Percentiles rank a stretch among this genome's conserved stretches.
Conservation (phyloP, 805 yeast genomes). For the Limtongia smithiae region DNA sequence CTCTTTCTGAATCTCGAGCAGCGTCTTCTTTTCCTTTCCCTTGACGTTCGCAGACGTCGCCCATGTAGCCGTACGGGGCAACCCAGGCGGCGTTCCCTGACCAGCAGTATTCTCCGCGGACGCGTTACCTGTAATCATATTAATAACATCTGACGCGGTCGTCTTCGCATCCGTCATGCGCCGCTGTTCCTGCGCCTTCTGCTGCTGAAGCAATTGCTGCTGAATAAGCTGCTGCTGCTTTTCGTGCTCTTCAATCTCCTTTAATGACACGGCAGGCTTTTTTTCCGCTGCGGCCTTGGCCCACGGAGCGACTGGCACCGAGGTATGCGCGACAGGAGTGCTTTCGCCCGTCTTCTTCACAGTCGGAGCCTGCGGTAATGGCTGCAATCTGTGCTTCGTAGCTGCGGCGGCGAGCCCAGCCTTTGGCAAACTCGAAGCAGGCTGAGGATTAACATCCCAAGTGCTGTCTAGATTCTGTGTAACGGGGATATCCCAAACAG, state of each 20-base stretch:
- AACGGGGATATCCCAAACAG: slow-evolving; percentile 1
- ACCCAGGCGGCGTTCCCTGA: slow-evolving; percentile 17
- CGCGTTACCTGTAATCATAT: slow-evolving; percentile 10
- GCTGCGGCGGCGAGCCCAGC: slow-evolving; percentile 2
- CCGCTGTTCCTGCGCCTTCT: slow-evolving; percentile 1
- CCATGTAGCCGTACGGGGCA: slow-evolving; percentile 34
- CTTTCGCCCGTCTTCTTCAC: slow-evolving; percentile 8
- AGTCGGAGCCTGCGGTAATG: slow-evolving; percentile 20
- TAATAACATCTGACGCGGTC: not conserved
- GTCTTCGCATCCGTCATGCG: not conserved
- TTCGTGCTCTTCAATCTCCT: slow-evolving; percentile 37
- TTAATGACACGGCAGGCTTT: slow-evolving; percentile 27
- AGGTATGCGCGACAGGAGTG: slow-evolving; percentile 5
- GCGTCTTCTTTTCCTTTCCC: slow-evolving; percentile 34
- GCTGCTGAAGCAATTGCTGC: slow-evolving; percentile 22
- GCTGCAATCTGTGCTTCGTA: slow-evolving; percentile 16
- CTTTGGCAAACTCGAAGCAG: not conserved
- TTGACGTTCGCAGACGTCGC: slow-evolving; percentile 27
- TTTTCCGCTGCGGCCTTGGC: slow-evolving; percentile 20
- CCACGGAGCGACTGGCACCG: slow-evolving; percentile 27
- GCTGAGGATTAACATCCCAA: not conserved
- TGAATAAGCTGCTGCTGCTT: slow-evolving; percentile 24
- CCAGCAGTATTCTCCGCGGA: slow-evolving; percentile 10
- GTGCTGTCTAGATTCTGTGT: not conserved
- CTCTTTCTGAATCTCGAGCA: slow-evolving; percentile 41